Evolutionary conservation across 768 basidiomycete genomes (phyloP).

Genomic region (Tylopilus plumbeoviolaceoides): DNA sequence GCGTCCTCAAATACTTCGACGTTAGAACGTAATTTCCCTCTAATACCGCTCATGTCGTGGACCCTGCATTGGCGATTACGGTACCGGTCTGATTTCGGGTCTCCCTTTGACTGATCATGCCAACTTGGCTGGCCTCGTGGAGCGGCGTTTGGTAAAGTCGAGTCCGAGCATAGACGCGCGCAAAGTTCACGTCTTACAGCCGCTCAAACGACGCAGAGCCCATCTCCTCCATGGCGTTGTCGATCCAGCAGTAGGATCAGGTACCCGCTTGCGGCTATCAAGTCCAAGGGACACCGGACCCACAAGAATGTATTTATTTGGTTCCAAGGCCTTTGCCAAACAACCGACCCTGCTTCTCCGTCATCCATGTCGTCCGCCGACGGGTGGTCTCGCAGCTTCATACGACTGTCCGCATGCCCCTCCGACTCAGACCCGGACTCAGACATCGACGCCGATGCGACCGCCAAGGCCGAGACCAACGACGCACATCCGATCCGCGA

Average conservation of each 20-base stretch:
- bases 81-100: background rate
- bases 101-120: background rate
- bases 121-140: background rate
- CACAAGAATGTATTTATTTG: background rate
- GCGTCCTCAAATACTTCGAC: background rate
- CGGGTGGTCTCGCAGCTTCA: conserved; percentile 6
- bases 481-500: conserved; percentile 38
- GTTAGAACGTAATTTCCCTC: background rate
- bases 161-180: background rate
- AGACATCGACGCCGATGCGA: background rate
- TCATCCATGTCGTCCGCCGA: background rate
- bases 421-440: conserved; percentile 17
- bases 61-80: background rate
- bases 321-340: conserved; percentile 1
- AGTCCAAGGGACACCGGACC: background rate
- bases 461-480: conserved; percentile 6
- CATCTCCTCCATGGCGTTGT: no score
- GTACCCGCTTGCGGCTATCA: background rate
- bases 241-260: background rate
- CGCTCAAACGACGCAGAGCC: background rate
- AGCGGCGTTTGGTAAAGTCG: background rate
- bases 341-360: background rate
- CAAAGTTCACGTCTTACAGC: background rate
- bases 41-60: background rate
- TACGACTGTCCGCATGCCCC: conserved; percentile 3